Evolutionary conservation across 305 asterid species (phyloP).

Genomic region (Fraxinus baroniana): DNA sequence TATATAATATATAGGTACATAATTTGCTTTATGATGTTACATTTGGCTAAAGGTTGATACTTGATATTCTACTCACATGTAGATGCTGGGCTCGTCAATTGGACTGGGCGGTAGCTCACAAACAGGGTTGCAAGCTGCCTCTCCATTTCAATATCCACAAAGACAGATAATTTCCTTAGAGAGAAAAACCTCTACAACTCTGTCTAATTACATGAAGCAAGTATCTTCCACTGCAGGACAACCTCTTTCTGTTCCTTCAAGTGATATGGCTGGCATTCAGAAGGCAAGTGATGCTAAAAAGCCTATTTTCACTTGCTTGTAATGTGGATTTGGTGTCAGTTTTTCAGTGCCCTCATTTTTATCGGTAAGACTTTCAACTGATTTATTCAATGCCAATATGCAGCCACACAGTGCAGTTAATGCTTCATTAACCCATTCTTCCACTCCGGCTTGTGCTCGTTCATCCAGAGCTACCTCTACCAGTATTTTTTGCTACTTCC

Average conservation of each 20-base stretch:
- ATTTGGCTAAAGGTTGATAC: slow-evolving; percentile 5
- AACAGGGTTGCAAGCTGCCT: slow-evolving; percentile 48
- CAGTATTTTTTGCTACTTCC: slow-evolving; percentile 44
- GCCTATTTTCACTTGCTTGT: slow-evolving; percentile 8
- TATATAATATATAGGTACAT: neutral
- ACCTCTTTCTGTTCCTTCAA: slow-evolving; percentile 41
- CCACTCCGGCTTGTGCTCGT: slow-evolving; percentile 66
- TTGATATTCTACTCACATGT: slow-evolving; percentile 16
- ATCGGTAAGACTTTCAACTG: slow-evolving; percentile 16
- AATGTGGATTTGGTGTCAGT: slow-evolving; percentile 4
- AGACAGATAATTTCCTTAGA: slow-evolving; percentile 61
- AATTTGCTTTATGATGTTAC: neutral
- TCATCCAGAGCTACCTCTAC: slow-evolving; percentile 67
- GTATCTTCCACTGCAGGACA: slow-evolving; percentile 53
- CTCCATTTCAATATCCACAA: slow-evolving; percentile 58
- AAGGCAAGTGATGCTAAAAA: slow-evolving; percentile 57
- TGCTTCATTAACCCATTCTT: slow-evolving; percentile 45
- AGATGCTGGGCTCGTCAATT: slow-evolving; percentile 53
- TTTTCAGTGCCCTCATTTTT: slow-evolving; percentile 10
- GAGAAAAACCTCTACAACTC: slow-evolving; percentile 51
- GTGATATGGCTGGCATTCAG: slow-evolving; percentile 55
- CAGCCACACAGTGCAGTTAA: slow-evolving; percentile 63
- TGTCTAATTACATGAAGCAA: slow-evolving; percentile 62
- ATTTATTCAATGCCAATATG: slow-evolving; percentile 28
- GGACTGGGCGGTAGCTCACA: slow-evolving; percentile 54